phyloP scores from a whole-genome alignment of 331 rosid species.

The Rosa hybrid region DNA sequence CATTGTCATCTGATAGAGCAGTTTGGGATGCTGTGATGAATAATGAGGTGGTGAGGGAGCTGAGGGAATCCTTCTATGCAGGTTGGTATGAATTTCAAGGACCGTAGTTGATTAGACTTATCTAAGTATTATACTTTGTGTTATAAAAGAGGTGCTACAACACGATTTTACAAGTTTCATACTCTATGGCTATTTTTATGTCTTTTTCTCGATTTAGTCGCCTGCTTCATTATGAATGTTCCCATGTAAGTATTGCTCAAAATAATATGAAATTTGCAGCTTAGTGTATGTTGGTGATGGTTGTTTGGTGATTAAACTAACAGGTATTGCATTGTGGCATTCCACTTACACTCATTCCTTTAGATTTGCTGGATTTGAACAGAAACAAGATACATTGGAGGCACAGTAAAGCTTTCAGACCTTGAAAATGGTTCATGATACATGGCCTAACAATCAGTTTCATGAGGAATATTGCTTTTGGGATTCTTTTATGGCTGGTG shows the following conservation, averaged over 20 bases:
- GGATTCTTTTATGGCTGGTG: no score
- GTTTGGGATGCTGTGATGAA: conserved; percentile 86
- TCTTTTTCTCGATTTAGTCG: neutral
- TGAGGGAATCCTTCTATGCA: conserved; percentile 46
- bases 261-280: neutral
- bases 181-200: conserved; percentile 1
- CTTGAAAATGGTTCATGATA: no score
- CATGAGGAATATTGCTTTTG: no score
- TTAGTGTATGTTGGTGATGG: no score
- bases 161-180: neutral
- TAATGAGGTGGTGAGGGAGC: conserved; percentile 66
- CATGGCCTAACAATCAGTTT: no score
- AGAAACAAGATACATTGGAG: no score
- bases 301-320: no score
- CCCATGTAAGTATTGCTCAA: neutral
- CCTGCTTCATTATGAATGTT: neutral
- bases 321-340: no score
- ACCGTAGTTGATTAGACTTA: neutral
- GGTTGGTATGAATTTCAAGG: conserved; percentile 39
- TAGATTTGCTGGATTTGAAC: no score
- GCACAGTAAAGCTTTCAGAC: no score
- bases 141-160: conserved; percentile 1
- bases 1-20: conserved; percentile 64
- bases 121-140: neutral
- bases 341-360: no score